phyloP scores from a whole-genome alignment of 2,329 filamentous ascomycete genomes.

The Xylariaceae sp. region DNA sequence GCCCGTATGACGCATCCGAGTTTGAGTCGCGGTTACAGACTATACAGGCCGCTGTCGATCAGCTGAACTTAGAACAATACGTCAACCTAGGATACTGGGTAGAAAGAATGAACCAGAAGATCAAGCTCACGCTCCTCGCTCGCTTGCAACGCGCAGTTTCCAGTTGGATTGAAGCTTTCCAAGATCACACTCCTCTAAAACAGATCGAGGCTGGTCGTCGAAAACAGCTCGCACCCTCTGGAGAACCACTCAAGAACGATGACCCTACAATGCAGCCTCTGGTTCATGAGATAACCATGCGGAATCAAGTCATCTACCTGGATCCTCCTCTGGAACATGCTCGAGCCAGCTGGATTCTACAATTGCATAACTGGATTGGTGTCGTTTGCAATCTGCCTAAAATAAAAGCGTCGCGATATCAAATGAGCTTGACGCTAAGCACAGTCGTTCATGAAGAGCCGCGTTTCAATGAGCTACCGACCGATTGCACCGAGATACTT shows the following conservation, averaged over 20 bases:
- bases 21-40: constrained; percentile 78
- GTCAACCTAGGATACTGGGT: constrained; percentile 93
- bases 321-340: constrained; percentile 91
- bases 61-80: constrained; percentile 93
- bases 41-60: constrained; percentile 90
- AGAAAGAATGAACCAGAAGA: constrained; percentile 75
- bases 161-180: constrained; percentile 84
- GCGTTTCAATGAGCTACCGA: constrained; percentile 80
- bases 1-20: constrained; percentile 73
- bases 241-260: constrained; percentile 45
- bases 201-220: constrained; percentile 50
- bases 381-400: constrained; percentile 88
- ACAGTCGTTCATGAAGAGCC: constrained; percentile 60
- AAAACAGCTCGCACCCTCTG: constrained; percentile 42
- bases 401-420: constrained; percentile 92
- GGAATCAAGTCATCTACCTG: constrained; percentile 94
- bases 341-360: constrained; percentile 86
- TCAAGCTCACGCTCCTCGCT: constrained; percentile 74
- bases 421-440: constrained; percentile 67
- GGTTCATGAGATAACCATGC: constrained; percentile 92
- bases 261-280: constrained; percentile 67
- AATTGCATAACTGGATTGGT: constrained; percentile 90
- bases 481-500: constrained; percentile 75
- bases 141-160: constrained; percentile 81
- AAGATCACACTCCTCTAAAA: constrained; percentile 48